Evolutionary conservation across 2,329 filamentous ascomycete genomes (phyloP), one percentile per base, ranked within the genome.

Genomic region (Xylaria sp.): DNA sequence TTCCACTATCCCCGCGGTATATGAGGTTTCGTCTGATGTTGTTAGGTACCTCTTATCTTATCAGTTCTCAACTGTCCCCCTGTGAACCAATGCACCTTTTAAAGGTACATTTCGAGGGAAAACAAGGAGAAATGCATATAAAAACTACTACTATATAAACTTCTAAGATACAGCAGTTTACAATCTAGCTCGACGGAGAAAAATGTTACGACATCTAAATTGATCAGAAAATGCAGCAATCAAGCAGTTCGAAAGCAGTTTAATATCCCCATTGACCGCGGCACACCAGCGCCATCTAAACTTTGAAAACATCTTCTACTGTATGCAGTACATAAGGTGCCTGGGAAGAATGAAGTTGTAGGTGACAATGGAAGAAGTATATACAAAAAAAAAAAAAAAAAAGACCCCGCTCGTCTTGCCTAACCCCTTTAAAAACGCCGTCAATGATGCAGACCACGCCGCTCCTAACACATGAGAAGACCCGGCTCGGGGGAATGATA

Each of bases 361-460:
- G 27, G 60, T 50, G 50, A 51, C 44, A 64, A 62, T 69, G 65
- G 62, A 55, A 29, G 12, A 58, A 60, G 40, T 67, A 71, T 72
- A 71, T 71, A 72, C 69, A 73, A 70, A 70, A 62, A 72, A 69
- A 70, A 61, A 44, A 61, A 55, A 55, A 35, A n/a, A 9, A 9
- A 35, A 35, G 32, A 35, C 32, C 61, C 40, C 62, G 53, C 69
- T 63, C 35, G 35, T 66, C 65, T 69, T 58, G 51, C 57, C 59
- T 40, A 62, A 54, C 18, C 48, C 54, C 64, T 25, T 53, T 32
- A 29, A 62, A 57, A 74, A 74, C 74, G 74, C 75, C 74, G 69
- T 71, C 64, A 53, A 70, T 70, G 71, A 76, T 76, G 75, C 73
- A 71, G 69, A 62, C 60, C 50, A 63, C 35, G 50, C 60, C 63